Conservation (phyloP, 148 eudicot genomes). For the Rhododendron kiyosumense region DNA sequence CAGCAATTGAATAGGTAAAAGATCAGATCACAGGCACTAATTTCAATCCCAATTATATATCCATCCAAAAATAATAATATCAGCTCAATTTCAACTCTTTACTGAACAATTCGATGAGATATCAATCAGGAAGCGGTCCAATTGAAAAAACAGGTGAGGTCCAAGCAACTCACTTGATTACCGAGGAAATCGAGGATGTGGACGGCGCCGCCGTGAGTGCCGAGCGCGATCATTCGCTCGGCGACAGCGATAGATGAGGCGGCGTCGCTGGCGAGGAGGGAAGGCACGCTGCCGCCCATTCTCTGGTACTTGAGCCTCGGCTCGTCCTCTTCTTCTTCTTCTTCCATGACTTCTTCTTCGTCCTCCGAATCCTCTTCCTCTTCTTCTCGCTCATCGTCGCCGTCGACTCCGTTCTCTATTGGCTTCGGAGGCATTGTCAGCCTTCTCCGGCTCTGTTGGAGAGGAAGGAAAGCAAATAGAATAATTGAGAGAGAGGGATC, state of each 20-base stretch:
- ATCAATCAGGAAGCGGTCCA: background rate
- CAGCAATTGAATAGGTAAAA: background rate
- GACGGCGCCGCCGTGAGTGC: conserved; percentile 69
- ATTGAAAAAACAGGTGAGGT: background rate
- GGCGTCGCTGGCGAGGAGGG: conserved; percentile 56
- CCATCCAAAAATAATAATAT: background rate
- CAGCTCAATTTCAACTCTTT: background rate
- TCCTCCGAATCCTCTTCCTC: conserved; percentile 35
- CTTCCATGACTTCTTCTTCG: conserved; percentile 25
- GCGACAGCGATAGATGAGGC: conserved; percentile 78
- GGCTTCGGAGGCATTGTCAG: conserved; percentile 50
- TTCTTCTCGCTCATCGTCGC: conserved; percentile 71
- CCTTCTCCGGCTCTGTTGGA: conserved; percentile 7
- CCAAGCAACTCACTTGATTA: conserved; percentile 46
- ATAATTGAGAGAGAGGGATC: background rate
- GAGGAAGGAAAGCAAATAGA: background rate
- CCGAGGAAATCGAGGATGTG: conserved; percentile 94
- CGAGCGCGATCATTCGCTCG: conserved; percentile 94
- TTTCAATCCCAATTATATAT: background rate
- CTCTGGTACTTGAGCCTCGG: conserved; percentile 95
- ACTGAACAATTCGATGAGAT: background rate
- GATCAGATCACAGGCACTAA: background rate
- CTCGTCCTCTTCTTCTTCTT: conserved; percentile 64
- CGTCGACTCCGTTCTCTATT: conserved; percentile 74
- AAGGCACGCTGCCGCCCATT: conserved; percentile 87